A percentile compares a stretch with the other conserved stretches of the same genome.
phyloP scores from a whole-genome alignment of 768 basidiomycete genomes.

The Kwoniella bestiolae region DNA sequence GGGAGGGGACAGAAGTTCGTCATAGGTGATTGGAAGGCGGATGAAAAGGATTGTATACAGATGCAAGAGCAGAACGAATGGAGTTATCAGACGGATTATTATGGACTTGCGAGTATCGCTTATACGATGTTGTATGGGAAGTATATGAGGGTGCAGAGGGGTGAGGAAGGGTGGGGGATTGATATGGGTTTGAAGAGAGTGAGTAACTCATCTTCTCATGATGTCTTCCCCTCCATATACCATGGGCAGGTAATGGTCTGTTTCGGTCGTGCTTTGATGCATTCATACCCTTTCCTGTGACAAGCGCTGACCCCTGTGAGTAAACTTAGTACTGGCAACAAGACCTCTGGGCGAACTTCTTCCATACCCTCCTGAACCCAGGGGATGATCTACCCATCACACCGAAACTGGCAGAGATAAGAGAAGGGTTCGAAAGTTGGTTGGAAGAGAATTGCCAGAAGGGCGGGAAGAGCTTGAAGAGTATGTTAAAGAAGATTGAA shows the following conservation, averaged over 20 bases:
- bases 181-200: conserved; percentile 50
- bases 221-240: not conserved
- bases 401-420: conserved; percentile 67
- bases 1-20: conserved; percentile 70
- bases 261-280: too few relatives aligned
- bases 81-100: conserved; percentile 96
- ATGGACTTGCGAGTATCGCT: conserved; percentile 89
- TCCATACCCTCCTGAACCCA: conserved; percentile 86
- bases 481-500: conserved; percentile 58
- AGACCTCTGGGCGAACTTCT: conserved; percentile 80
- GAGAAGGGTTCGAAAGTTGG: conserved; percentile 86
- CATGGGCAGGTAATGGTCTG: not conserved
- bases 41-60: conserved; percentile 90
- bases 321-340: conserved; percentile 92
- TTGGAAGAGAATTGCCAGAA: conserved; percentile 83
- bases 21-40: conserved; percentile 78
- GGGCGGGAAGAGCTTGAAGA: conserved; percentile 58
- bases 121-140: conserved; percentile 97
- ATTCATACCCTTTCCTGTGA: too few relatives aligned
- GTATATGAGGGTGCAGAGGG: conserved; percentile 79
- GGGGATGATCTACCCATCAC: conserved; percentile 71
- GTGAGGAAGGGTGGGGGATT: conserved; percentile 52
- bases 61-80: conserved; percentile 80
- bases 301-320: too few relatives aligned
- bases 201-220: conserved; percentile 19